Percentiles rank a stretch among this genome's conserved stretches.
Evolutionary conservation across 2,329 filamentous ascomycete genomes (phyloP).

Genomic region (Ascomycota sp.): DNA sequence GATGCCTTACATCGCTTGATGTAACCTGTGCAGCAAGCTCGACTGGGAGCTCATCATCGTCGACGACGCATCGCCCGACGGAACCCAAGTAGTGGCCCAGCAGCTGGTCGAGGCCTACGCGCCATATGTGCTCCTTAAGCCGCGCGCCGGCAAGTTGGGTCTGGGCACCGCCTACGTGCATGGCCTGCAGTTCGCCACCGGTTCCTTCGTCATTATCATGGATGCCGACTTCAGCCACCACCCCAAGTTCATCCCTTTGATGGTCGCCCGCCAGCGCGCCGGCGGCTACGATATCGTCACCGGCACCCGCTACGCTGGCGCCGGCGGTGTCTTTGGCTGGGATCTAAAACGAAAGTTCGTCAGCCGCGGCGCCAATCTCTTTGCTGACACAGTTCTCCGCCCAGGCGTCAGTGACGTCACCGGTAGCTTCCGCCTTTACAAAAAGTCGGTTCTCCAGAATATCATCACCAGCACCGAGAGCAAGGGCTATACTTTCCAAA

Average conservation of each 20-base stretch:
- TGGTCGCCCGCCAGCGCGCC: slow-evolving; percentile 63
- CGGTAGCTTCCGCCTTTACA: slow-evolving; percentile 86
- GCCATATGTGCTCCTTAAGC: slow-evolving; percentile 62
- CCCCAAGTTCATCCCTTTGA: slow-evolving; percentile 93
- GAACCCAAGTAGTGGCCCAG: slow-evolving; percentile 74
- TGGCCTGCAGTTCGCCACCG: slow-evolving; percentile 71
- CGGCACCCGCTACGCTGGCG: slow-evolving; percentile 77
- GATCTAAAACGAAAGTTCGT: slow-evolving; percentile 80
- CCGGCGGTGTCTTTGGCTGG: slow-evolving; percentile 89
- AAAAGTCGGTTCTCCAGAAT: slow-evolving; percentile 72
- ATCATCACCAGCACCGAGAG: slow-evolving; percentile 81
- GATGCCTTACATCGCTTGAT: no score
- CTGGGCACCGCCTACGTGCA: slow-evolving; percentile 93
- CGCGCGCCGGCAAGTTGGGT: slow-evolving; percentile 87
- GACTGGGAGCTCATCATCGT: slow-evolving; percentile 97
- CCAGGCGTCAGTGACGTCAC: slow-evolving; percentile 93
- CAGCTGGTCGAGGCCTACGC: slow-evolving; percentile 78
- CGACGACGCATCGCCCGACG: slow-evolving; percentile 93
- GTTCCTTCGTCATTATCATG: slow-evolving; percentile 99
- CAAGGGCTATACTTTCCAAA: slow-evolving; percentile 98
- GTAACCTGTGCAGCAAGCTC: slow-evolving; percentile 41
- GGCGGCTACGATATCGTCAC: slow-evolving; percentile 90
- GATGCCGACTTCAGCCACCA: slow-evolving; percentile 98
- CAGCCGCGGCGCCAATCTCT: slow-evolving; percentile 75
- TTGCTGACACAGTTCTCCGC: slow-evolving; percentile 82